phyloP scores from a whole-genome alignment of 2,329 filamentous ascomycete species.

The Teratosphaeria zuluensis region DNA sequence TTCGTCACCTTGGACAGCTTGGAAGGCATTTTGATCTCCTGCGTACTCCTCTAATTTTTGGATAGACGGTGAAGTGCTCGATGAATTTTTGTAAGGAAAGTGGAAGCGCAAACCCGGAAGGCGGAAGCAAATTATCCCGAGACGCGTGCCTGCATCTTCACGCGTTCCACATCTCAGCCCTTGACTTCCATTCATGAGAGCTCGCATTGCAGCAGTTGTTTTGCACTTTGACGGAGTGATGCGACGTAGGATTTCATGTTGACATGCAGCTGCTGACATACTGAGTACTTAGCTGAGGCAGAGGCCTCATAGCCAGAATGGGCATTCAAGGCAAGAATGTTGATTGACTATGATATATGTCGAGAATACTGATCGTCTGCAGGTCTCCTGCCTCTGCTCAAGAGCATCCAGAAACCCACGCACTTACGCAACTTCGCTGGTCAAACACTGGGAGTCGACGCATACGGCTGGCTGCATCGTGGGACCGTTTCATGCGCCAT shows the following conservation, averaged over 20 bases:
- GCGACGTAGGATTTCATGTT: background rate
- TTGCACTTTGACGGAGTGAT: background rate
- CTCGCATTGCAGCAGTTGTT: background rate
- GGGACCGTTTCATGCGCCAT: conserved; percentile 84
- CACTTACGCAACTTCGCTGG: conserved; percentile 80
- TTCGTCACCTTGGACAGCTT: conserved; percentile 78
- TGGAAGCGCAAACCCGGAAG: background rate
- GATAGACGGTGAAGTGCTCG: background rate
- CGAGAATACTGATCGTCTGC: conserved; percentile 1
- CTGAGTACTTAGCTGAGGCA: background rate
- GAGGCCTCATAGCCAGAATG: conserved; percentile 12
- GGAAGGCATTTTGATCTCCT: conserved; percentile 50
- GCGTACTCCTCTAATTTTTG: conserved; percentile 2
- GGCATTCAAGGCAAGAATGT: conserved; percentile 27
- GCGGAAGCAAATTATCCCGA: background rate
- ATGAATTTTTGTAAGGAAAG: background rate
- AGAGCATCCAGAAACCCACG: conserved; percentile 87
- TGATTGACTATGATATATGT: background rate
- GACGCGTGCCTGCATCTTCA: background rate
- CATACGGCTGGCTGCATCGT: conserved; percentile 95
- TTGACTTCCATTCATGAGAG: background rate
- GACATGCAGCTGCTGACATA: background rate
- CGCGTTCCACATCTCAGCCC: background rate
- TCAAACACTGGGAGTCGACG: conserved; percentile 87
- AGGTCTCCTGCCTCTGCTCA: conserved; percentile 85